These are phyloP conservation scores for Mortierella sp. DNA, from an alignment of 371 early-diverging fungal species.

Conservation along the genomic window DNA sequence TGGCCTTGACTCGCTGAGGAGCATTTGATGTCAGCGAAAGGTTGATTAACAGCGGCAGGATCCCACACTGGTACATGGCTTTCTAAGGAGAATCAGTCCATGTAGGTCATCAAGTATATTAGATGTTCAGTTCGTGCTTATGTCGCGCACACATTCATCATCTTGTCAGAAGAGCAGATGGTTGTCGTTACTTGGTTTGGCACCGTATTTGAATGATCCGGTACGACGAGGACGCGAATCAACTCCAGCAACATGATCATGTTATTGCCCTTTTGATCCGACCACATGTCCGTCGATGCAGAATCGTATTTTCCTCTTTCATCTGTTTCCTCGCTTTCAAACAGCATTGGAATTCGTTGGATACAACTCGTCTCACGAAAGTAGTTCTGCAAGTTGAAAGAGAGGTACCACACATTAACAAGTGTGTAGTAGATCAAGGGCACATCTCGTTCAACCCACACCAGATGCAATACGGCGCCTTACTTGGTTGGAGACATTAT, in stretches of 20 bases:
- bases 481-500: constrained; percentile 96
- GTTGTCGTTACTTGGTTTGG: constrained; percentile 75
- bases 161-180: no score
- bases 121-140: not conserved
- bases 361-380: constrained; percentile 96
- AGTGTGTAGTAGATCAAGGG: no score
- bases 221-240: constrained; percentile 88
- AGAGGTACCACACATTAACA: not conserved
- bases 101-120: not conserved
- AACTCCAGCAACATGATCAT: constrained; percentile 84
- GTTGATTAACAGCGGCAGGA: constrained; percentile 61
- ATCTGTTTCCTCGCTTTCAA: constrained; percentile 57
- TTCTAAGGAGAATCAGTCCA: constrained; percentile 46
- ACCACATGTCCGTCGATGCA: constrained; percentile 63
- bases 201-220: constrained; percentile 85
- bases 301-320: constrained; percentile 57
- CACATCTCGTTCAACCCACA: no score
- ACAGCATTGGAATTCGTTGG: constrained; percentile 79
- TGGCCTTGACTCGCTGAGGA: constrained; percentile 60
- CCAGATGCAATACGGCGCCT: not conserved
- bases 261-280: constrained; percentile 84
- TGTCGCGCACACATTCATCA: no score
- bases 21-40: constrained; percentile 57
- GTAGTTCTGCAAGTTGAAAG: constrained; percentile 70
- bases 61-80: constrained; percentile 83